Conservation (phyloP, 2,329 filamentous ascomycete species). For the Penicillium sp. region DNA sequence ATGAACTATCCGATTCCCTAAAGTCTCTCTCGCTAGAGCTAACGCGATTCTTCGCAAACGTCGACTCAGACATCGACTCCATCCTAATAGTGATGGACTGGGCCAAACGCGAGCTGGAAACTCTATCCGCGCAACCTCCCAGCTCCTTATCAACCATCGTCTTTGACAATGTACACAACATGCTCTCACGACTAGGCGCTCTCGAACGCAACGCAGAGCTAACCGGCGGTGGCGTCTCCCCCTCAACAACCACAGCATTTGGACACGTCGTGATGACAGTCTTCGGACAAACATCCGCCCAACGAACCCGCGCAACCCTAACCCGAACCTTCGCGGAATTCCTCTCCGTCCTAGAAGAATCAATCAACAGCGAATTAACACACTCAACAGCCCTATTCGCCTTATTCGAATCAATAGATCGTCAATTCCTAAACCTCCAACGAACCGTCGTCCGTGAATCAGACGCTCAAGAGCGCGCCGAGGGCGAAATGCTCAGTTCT, state of each 20-base stretch:
- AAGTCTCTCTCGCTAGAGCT: constrained; percentile 84
- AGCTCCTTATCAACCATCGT: constrained; percentile 69
- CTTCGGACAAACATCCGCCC: constrained; percentile 79
- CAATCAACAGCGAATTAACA: constrained; percentile 80
- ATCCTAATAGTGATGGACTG: constrained; percentile 97
- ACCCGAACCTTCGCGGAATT: constrained; percentile 90
- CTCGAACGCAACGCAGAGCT: constrained; percentile 42
- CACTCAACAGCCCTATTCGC: constrained; percentile 80
- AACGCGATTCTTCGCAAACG: constrained; percentile 89
- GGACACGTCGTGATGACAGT: constrained; percentile 72
- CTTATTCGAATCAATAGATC: constrained; percentile 90
- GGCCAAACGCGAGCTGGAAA: constrained; percentile 82
- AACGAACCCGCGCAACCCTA: constrained; percentile 78
- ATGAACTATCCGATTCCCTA: constrained; percentile 82
- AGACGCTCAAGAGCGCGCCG: constrained; percentile 76
- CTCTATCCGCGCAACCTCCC: constrained; percentile 65
- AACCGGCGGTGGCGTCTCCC: constrained; percentile 27
- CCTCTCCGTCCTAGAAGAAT: constrained; percentile 82
- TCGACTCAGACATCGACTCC: constrained; percentile 90
- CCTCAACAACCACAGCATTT: constrained; percentile 63
- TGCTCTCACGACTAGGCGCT: constrained; percentile 63
- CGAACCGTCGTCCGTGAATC: constrained; percentile 84
- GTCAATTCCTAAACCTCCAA: constrained; percentile 85
- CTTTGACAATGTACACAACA: constrained; percentile 81
- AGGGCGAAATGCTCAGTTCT: constrained; percentile 79